phyloP scores from a whole-genome alignment of 768 basidiomycete species.

The Leucocoprinus sp. region DNA sequence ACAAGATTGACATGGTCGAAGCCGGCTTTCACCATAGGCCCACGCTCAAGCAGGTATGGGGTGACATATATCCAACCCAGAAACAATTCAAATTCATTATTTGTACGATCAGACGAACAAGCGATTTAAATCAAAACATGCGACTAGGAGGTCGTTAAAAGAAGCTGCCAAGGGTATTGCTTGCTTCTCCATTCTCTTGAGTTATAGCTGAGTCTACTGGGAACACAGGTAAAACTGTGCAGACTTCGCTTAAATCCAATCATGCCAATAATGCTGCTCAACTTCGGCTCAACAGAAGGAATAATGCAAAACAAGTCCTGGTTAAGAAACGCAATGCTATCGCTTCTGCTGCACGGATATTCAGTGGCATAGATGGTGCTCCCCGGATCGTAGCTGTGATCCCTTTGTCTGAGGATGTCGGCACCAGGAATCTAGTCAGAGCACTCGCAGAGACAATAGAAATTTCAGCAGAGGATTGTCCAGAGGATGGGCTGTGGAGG shows the following conservation, averaged over 20 bases:
- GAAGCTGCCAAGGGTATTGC: slow-evolving; percentile 78
- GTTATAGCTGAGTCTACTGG: neutral
- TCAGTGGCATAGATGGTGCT: slow-evolving; percentile 67
- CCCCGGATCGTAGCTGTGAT: slow-evolving; percentile 86
- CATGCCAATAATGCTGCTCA: slow-evolving; percentile 53
- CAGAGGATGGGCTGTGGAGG: slow-evolving; percentile 51
- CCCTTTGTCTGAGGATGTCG: slow-evolving; percentile 67
- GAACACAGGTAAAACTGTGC: slow-evolving; percentile 47
- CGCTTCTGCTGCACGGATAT: slow-evolving; percentile 66
- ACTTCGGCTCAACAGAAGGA: slow-evolving; percentile 68
- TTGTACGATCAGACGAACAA: slow-evolving; percentile 66
- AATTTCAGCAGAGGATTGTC: slow-evolving; percentile 41
- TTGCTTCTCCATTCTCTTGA: neutral
- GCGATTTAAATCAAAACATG: slow-evolving; percentile 84
- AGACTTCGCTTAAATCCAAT: slow-evolving; percentile 46
- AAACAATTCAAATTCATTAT: slow-evolving; percentile 3
- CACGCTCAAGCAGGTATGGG: slow-evolving; percentile 73
- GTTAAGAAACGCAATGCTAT: slow-evolving; percentile 60
- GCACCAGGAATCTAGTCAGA: slow-evolving; percentile 39
- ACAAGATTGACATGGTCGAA: slow-evolving; percentile 27
- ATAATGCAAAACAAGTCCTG: slow-evolving; percentile 81
- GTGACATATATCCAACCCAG: slow-evolving; percentile 4
- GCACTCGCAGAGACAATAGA: slow-evolving; percentile 57
- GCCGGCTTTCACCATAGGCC: slow-evolving; percentile 61
- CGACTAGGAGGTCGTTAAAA: slow-evolving; percentile 77